Evolutionary conservation across 805 yeast species (phyloP).

Genomic region (Saccharomycopsis sp.): DNA sequence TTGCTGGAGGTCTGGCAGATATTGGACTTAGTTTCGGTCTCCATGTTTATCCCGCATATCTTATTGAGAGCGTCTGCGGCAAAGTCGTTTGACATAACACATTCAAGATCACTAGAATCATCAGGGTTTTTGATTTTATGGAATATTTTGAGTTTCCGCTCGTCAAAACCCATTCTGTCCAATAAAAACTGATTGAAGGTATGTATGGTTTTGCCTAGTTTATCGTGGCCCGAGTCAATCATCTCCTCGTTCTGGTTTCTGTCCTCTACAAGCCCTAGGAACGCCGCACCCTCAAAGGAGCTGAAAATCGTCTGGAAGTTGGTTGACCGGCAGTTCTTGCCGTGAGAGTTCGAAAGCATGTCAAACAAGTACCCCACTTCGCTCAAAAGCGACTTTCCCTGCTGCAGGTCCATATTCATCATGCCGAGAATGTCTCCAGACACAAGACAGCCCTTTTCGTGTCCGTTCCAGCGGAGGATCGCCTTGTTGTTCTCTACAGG

Average conservation of each 20-base stretch:
- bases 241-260: neutral
- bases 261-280: conserved; percentile 45
- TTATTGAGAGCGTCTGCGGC: conserved; percentile 23
- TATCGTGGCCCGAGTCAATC: conserved; percentile 38
- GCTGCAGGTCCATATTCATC: neutral
- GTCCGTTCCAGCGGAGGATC: neutral
- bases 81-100: neutral
- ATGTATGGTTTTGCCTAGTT: conserved; percentile 37
- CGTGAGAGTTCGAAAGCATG: conserved; percentile 79
- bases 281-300: conserved; percentile 42
- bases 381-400: conserved; percentile 48
- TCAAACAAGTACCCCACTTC: conserved; percentile 88
- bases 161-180: conserved; percentile 46
- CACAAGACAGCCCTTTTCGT: neutral
- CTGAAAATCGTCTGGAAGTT: conserved; percentile 61
- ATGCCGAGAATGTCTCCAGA: neutral
- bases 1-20: conserved; percentile 35
- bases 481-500: neutral
- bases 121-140: neutral
- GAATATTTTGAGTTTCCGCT: conserved; percentile 24
- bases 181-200: conserved; percentile 55
- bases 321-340: conserved; percentile 72
- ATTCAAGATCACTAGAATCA: neutral
- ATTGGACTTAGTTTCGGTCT: conserved; percentile 35
- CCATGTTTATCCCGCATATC: conserved; percentile 38